Evolutionary conservation across 495 filamentous ascomycete genomes (phyloP).

Genomic region (Acidiella bohemica): DNA sequence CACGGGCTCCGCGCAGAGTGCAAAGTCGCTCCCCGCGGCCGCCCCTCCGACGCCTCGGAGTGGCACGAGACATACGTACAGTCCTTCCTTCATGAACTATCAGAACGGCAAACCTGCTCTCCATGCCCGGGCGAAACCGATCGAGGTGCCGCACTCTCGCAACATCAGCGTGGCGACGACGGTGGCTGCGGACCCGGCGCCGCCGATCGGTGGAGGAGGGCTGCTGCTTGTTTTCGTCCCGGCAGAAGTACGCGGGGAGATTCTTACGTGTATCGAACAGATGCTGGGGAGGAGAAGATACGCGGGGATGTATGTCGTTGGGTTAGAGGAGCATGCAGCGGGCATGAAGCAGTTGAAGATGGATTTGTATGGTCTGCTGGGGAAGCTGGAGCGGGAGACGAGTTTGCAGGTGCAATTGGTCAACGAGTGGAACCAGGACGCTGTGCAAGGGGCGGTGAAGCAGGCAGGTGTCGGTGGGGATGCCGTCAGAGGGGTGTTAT

Average conservation of each 20-base stretch:
- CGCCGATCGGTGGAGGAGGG: neutral
- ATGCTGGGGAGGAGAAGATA: conserved; percentile 1
- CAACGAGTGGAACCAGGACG: neutral
- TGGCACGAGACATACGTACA: neutral
- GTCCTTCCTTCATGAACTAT: conserved; percentile 13
- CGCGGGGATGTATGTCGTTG: conserved; percentile 3
- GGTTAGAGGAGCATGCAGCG: conserved; percentile 1
- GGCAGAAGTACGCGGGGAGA: neutral
- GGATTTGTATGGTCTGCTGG: conserved; percentile 12
- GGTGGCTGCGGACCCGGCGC: neutral
- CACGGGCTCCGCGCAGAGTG: neutral
- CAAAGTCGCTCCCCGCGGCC: neutral
- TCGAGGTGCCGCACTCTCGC: neutral
- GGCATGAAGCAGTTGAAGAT: conserved; percentile 17
- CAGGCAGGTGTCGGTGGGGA: too few relatives aligned
- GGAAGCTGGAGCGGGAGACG: conserved; percentile 11
- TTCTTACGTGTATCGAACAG: neutral
- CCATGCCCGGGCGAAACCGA: neutral
- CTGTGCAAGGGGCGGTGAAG: neutral
- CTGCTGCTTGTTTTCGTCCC: conserved; percentile 2
- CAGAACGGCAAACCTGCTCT: neutral
- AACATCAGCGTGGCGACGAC: neutral
- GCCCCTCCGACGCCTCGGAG: neutral
- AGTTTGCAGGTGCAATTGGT: conserved; percentile 5
- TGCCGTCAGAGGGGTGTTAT: conserved; percentile 11